Evolutionary conservation across 441 rosid genomes (phyloP), one percentile per base, ranked within the genome.

Genomic region (Raphanus hybrid): DNA sequence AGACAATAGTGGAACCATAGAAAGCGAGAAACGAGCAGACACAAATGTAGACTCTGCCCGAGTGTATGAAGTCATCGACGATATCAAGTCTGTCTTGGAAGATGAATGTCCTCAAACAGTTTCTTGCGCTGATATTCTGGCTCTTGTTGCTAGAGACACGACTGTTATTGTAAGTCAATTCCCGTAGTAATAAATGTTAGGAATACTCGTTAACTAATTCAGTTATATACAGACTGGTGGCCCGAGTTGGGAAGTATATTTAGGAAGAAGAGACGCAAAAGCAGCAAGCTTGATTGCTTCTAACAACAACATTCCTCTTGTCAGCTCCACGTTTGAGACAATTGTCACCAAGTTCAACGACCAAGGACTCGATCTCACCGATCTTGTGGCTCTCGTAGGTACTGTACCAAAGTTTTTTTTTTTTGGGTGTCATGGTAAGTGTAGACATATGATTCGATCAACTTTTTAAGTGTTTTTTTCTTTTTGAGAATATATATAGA

Each of bases 351-450:
- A 86, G 84, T 93, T 89, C 87, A 88, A 88, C 86, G 83, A 77
- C 4, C 70, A 89, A 68, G 94, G 96, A 45, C 96, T 93, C 3
- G 23, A 87, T 35, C 10, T 90, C 72, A 87, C 89, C 3, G 98
- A 93, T 84, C 91, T 92, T 26, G 98, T 93, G 0, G 89, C 98
- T 3, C 84, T 92, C 23, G 89, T 97, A 16, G 98, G 98, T 90
- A 85, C 64, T 52, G 7, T 15, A 15, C 20, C 7, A 52, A 52
- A 52, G 20, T 15, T 3, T 23, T 23, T 23, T 23, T 23, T 37
- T 92, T 14, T 92, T 95, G 32, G 96, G 98, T 90, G 80, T n/a
- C 15, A 37, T 55, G 27, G 14, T 59, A 52, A 52, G 20, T 6
- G 27, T 18, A 57, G 20, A 57, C n/a, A 20, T 23, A 58, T 20